A percentile compares a stretch with the other conserved stretches of the same genome.
Evolutionary conservation across 208 protist genomes (phyloP).

Genomic region (Trypanosoma cruzi): DNA sequence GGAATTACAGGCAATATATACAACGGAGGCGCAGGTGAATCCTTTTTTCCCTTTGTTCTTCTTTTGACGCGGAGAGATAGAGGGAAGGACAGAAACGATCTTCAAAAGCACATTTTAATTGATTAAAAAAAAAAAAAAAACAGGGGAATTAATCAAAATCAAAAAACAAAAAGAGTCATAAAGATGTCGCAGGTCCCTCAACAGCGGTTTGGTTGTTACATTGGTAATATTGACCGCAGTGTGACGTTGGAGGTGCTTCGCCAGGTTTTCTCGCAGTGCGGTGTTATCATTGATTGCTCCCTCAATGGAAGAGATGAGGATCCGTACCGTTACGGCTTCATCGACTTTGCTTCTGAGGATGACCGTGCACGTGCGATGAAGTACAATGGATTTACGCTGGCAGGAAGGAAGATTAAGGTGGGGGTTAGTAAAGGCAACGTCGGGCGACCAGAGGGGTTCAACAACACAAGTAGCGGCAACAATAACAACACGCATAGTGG

Average conservation of each 20-base stretch:
- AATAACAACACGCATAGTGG: conserved; percentile 15
- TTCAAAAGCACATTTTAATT: neutral
- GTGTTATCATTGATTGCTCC: conserved; percentile 82
- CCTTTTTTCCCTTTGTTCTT: no score
- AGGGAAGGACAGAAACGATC: neutral
- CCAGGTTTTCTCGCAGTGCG: conserved; percentile 81
- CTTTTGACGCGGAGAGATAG: no score
- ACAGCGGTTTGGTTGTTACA: conserved; percentile 80
- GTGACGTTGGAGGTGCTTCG: conserved; percentile 79
- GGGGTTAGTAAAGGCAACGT: conserved; percentile 87
- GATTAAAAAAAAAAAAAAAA: neutral
- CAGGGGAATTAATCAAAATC: neutral
- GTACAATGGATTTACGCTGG: conserved; percentile 85
- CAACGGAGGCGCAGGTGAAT: no score
- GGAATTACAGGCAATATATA: no score
- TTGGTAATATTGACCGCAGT: conserved; percentile 86
- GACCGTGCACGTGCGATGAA: conserved; percentile 79
- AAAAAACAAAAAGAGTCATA: conserved; percentile 14
- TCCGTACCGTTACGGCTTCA: conserved; percentile 88
- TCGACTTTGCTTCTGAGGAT: conserved; percentile 85
- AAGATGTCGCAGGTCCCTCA: conserved; percentile 33
- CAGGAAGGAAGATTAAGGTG: conserved; percentile 82
- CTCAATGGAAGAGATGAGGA: conserved; percentile 82
- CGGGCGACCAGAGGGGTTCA: conserved; percentile 45
- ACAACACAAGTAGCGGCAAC: conserved; percentile 13